Evolutionary conservation across 2,329 filamentous ascomycete genomes (phyloP).

Genomic region (Tolypocladium ophioglossoides): DNA sequence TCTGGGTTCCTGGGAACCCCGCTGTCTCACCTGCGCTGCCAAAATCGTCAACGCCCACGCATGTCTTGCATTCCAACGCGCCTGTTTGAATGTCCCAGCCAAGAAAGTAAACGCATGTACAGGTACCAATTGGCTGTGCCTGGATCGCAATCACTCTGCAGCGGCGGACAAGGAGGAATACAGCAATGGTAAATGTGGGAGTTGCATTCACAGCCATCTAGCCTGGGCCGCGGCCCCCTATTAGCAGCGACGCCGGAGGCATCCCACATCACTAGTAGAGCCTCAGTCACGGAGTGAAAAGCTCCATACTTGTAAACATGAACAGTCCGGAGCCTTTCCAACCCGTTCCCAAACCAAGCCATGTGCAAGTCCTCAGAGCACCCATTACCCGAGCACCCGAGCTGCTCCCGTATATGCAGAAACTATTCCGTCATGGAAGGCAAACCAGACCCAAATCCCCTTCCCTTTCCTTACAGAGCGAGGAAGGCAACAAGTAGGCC

Average conservation of each 20-base stretch:
- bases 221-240: not conserved
- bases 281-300: not conserved
- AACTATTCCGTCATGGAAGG: constrained; percentile 15
- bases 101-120: not conserved
- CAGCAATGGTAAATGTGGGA: not conserved
- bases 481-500: constrained; percentile 30
- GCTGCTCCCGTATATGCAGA: not conserved
- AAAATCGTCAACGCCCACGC: not conserved
- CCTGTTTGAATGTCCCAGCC: not conserved
- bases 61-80: constrained; percentile 11
- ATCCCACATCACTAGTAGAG: not conserved
- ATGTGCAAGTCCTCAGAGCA: constrained; percentile 16
- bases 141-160: not conserved
- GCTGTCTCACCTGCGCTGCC: not conserved
- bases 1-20: not conserved
- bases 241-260: not conserved
- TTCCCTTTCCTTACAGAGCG: constrained; percentile 27
- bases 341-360: constrained; percentile 15
- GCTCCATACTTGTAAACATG: not conserved
- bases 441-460: constrained; percentile 6
- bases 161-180: not conserved
- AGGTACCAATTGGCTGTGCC: not conserved
- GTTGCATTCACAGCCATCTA: not conserved
- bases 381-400: constrained; percentile 11
- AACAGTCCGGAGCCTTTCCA: constrained; percentile 3